Evolutionary conservation across 2,329 filamentous ascomycete genomes (phyloP), one percentile per base, ranked within the genome.

Genomic region (Fusarium mangiferae): DNA sequence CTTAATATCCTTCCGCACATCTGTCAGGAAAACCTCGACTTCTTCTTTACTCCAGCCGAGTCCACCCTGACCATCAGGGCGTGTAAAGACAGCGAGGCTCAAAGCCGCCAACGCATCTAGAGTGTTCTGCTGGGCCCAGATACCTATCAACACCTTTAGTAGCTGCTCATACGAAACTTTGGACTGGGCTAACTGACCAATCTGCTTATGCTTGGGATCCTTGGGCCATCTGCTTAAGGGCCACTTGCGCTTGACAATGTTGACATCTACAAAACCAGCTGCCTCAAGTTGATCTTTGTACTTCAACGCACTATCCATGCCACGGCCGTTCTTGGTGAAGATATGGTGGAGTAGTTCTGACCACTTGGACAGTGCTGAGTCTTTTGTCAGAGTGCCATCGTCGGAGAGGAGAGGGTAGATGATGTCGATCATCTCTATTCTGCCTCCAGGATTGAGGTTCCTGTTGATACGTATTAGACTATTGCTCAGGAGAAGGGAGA

Each of bases 181-280:
- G 7, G 7, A 17, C 1, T 0, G 14, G 15, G n/a, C 6, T 17
- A 11, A 24, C 28, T 33, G 0, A 70, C 72, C 72, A 7, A 75
- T 72, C 35, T 75, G 72, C 8, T 75, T 75, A n/a, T 72, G 57
- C 18, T 58, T 72, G n/a, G 51, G 51, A 38, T 72, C 68, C n/a
- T 69, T 65, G 2, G 72, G 58, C 65, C 61, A 74, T 1, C 22
- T 13, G 18, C 48, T 74, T 5, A 56, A 15, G 2, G 72, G 73
- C 72, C 72, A 75, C 33, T 66, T 67, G 9, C 46, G 51, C 51
- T 67, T 66, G 1, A 70, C 59, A 1, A 66, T 46, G 4, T 49
- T 44, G 1, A 74, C 41, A n/a, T 67, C 48, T 3, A 42, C 13
- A 18, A 72, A 75, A 1, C 68, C 68, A 2, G 55, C 64, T 10